A percentile compares a stretch with the other conserved stretches of the same genome.
phyloP scores from a whole-genome alignment of 768 basidiomycete genomes.

The Mycena chlorophos region DNA sequence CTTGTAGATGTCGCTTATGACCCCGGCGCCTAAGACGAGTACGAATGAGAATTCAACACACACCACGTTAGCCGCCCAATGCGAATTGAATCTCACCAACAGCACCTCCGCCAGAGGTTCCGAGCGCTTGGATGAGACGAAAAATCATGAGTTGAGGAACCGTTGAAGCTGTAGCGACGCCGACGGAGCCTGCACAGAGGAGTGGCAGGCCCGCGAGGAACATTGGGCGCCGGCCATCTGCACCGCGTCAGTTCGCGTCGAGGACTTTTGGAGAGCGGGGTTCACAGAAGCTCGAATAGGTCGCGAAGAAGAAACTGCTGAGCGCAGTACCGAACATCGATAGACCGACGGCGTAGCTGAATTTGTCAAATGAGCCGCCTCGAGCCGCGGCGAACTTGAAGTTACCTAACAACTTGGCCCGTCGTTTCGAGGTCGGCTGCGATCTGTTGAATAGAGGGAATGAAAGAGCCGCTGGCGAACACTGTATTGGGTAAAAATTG shows the following conservation, averaged over 20 bases:
- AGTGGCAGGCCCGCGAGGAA: constrained; percentile 56
- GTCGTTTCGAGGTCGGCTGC: constrained; percentile 34
- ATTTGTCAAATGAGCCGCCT: background rate
- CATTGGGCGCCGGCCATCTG: constrained; percentile 56
- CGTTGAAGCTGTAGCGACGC: constrained; percentile 42
- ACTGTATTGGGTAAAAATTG: background rate
- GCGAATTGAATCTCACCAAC: constrained; percentile 28
- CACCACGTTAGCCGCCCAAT: background rate
- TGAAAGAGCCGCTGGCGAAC: constrained; percentile 36
- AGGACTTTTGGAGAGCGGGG: background rate
- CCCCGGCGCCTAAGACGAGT: constrained; percentile 28
- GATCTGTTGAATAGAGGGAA: constrained; percentile 39
- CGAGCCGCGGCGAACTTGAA: background rate
- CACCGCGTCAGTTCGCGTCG: background rate
- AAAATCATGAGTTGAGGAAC: constrained; percentile 48
- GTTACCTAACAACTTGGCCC: constrained; percentile 29
- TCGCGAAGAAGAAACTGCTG: constrained; percentile 52
- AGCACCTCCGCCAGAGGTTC: constrained; percentile 46
- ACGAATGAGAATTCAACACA: background rate
- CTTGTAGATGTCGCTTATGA: constrained; percentile 50
- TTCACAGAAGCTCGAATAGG: constrained; percentile 45
- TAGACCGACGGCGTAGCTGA: constrained; percentile 49
- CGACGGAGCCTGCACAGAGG: constrained; percentile 48
- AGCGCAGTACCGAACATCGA: constrained; percentile 44
- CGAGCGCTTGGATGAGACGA: constrained; percentile 58